Conservation (phyloP, 495 filamentous ascomycete genomes). For the Neurospora sp. region DNA sequence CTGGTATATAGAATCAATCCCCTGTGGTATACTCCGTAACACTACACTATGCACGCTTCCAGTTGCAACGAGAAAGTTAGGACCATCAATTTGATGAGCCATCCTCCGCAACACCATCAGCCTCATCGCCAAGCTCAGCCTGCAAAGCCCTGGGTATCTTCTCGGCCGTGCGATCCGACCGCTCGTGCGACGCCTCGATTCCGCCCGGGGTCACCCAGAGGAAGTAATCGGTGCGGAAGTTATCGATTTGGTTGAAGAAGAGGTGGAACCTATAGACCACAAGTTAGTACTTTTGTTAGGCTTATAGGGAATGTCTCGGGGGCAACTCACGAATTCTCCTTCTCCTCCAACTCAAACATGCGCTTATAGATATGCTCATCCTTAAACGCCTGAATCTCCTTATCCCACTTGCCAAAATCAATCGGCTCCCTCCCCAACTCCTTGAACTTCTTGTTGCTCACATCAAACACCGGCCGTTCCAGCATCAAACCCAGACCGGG, state of each 20-base stretch:
- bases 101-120: constrained; percentile 25
- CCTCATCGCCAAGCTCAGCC: constrained; percentile 29
- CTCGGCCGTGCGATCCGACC: constrained; percentile 19
- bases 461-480: constrained; percentile 81
- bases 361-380: constrained; percentile 84
- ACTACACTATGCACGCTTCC: neutral
- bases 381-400: constrained; percentile 80
- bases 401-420: constrained; percentile 65
- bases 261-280: constrained; percentile 45
- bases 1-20: neutral
- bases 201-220: constrained; percentile 64
- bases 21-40: neutral
- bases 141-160: constrained; percentile 23
- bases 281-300: neutral
- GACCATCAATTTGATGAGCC: constrained; percentile 7
- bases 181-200: constrained; percentile 42
- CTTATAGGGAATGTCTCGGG: neutral
- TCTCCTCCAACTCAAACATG: constrained; percentile 83
- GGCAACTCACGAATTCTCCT: constrained; percentile 56
- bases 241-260: constrained; percentile 80
- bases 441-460: constrained; percentile 57
- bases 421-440: constrained; percentile 51
- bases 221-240: constrained; percentile 62
- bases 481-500: constrained; percentile 80
- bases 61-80: neutral